Evolutionary conservation across 495 filamentous ascomycete species (phyloP).

Genomic region (Penicillium steckii): DNA sequence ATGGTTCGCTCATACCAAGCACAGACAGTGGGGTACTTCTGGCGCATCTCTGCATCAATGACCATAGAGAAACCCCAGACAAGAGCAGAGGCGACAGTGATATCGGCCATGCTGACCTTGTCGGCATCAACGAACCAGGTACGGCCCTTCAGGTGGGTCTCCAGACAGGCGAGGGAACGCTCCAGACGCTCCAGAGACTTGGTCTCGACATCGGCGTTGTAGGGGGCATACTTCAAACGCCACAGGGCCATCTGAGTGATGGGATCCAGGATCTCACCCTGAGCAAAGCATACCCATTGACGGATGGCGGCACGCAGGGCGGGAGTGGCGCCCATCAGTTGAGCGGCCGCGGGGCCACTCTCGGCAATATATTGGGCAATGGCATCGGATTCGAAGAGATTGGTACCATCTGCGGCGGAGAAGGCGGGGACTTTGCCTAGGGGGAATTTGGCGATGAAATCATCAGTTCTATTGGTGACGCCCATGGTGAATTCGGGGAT

Average conservation of each 20-base stretch:
- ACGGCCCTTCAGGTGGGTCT: slow-evolving; percentile 36
- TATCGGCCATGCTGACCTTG: slow-evolving; percentile 53
- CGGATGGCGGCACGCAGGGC: slow-evolving; percentile 48
- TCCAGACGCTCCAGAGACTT: slow-evolving; percentile 22
- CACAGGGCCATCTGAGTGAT: slow-evolving; percentile 30
- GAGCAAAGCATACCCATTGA: slow-evolving; percentile 50
- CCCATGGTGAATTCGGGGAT: slow-evolving; percentile 41
- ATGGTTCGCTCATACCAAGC: slow-evolving; percentile 44
- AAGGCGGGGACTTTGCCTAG: slow-evolving; percentile 60
- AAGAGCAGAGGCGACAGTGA: slow-evolving; percentile 43
- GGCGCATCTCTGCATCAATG: slow-evolving; percentile 52
- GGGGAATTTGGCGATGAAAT: slow-evolving; percentile 61
- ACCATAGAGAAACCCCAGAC: slow-evolving; percentile 38
- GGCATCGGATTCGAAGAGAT: slow-evolving; percentile 52
- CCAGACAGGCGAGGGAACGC: slow-evolving; percentile 40
- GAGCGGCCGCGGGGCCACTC: slow-evolving; percentile 47
- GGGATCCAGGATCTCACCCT: slow-evolving; percentile 42
- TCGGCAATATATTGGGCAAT: slow-evolving; percentile 56
- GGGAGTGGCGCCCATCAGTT: slow-evolving; percentile 49
- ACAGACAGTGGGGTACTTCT: slow-evolving; percentile 40
- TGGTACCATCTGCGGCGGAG: slow-evolving; percentile 50
- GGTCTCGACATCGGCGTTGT: slow-evolving; percentile 36
- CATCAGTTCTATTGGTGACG: slow-evolving; percentile 48
- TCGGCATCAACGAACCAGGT: slow-evolving; percentile 48
- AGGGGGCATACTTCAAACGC: slow-evolving; percentile 30